Evolutionary conservation across 306 rosid genomes (phyloP), one percentile per base, ranked within the genome.

Genomic region (Vigna hirtella): DNA sequence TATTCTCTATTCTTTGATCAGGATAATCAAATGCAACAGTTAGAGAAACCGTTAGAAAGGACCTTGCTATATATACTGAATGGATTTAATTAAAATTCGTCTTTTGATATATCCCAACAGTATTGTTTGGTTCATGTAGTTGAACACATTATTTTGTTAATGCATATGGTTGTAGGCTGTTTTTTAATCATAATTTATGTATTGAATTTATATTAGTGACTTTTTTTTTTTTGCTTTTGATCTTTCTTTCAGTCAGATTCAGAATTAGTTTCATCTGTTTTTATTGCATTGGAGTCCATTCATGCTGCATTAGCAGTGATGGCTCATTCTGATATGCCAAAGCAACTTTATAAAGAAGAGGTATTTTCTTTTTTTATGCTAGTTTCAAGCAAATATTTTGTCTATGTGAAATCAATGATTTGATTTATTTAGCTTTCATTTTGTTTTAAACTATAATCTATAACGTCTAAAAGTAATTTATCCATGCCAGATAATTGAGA

Each of bases 281-380:
- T 88, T 76, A 84, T 89, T 79, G 98, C 96, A 4, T 83, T 95
- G 81, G 98, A 95, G 91, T 88, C 99, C 82, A 95, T 95, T 81
- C 99, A 95, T 86, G 96, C 98, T 50, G 95, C 98, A 14, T 85
- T 95, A 62, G 89, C 91, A 22, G 89, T 95, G 83, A 95, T 95
- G 98, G 87, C 97, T 57, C 83, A 91, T 71, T 75, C 81, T 70
- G 90, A 88, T 83, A 95, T 95, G 99, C 99, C 98, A 76, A 95
- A 91, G 85, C 95, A 91, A 76, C 87, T 95, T 51, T 93, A 93
- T 84, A 95, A 95, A 71, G 99, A 95, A 91, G 98, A 95, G 98
- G 99, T 91, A 42, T 2, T 45, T 63, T 62, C 5, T 47, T 40
- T 62, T 13, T 32, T 32, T 79, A 48, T 76, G 49, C 62, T 79